Conservation (phyloP, 2,329 filamentous ascomycete species). For the Talaromyces sp. region DNA sequence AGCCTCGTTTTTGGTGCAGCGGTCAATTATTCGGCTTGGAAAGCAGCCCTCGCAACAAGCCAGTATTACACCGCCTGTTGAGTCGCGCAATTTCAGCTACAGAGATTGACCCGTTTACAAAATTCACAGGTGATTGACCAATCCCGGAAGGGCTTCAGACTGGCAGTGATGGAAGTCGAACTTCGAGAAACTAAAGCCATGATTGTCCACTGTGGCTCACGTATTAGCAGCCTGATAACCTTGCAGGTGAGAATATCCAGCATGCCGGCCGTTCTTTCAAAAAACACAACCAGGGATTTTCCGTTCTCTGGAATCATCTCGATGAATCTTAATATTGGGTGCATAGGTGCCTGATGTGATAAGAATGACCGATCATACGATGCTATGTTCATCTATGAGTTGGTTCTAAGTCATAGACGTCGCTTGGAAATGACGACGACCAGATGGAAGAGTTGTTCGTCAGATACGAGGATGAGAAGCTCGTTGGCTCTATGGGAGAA, state of each 20-base stretch:
- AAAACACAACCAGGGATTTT: too few species aligned
- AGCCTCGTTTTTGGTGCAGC: background rate
- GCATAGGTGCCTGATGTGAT: too few species aligned
- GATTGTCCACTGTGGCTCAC: background rate
- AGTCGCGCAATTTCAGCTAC: background rate
- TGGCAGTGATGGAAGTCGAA: background rate
- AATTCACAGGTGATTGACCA: background rate
- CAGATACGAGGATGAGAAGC: too few species aligned
- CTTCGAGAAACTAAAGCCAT: background rate
- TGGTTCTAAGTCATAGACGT: too few species aligned
- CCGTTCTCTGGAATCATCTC: too few species aligned
- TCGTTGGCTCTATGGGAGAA: too few species aligned
- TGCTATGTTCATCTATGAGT: too few species aligned
- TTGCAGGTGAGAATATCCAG: background rate
- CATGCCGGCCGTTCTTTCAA: too few species aligned
- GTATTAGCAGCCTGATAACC: background rate
- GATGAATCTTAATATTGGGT: too few species aligned
- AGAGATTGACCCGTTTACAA: background rate
- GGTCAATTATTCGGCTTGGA: background rate
- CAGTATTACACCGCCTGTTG: background rate
- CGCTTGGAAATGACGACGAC: too few species aligned
- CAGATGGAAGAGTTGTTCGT: too few species aligned
- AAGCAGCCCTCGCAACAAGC: background rate
- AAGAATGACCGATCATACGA: too few species aligned
- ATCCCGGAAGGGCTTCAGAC: background rate